Evolutionary conservation across 805 yeast genomes (phyloP), one percentile per base, ranked within the genome.

Genomic region (Wickerhamiella siamensis): DNA sequence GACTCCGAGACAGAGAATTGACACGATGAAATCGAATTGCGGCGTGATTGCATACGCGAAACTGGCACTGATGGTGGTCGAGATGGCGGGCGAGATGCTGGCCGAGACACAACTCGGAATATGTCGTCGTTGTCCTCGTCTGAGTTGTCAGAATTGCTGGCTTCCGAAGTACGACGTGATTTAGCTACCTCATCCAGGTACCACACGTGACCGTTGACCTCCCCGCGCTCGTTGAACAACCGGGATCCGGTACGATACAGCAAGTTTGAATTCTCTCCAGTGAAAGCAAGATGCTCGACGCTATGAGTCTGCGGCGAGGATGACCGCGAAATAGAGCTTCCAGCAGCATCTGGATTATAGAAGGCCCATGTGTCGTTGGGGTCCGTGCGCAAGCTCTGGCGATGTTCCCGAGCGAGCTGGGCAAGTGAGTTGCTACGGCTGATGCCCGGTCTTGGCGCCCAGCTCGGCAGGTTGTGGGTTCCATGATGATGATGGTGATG

Each of bases 171-270:
- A 6, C 29, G 29, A 6, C 29, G 6, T 24, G 29, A 24, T 12
- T 24, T 24, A 8, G 6, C 10, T 24, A 12, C 29, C 6, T 24
- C 29, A 12, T 24, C 29, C 29, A 24, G 12, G 29, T 24, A 24
- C 29, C 29, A 24, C 12, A 24, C 29, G 12, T 42, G 22, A 31
- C 54, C 53, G 22, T 44, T 47, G 32, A 43, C 41, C 40, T 54
- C 55, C 18, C 49, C 44, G 6, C 47, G 33, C 19, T 50, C 56
- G 36, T 45, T 51, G 54, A 54, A 51, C 16, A 54, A 45, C 20
- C 53, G 44, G 9, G 57, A 53, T 9, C 56, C 57, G 1, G 57
- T 51, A 16, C 58, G 50, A 26, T 40, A 45, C 34, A 54, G 29
- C 36, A 54, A 39, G 26, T 44, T 48, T 4, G 54, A 39, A 37